Base-by-base conservation (phyloP, 192 early-diverging fungal genomes). In the Coemansia reversa region DNA sequence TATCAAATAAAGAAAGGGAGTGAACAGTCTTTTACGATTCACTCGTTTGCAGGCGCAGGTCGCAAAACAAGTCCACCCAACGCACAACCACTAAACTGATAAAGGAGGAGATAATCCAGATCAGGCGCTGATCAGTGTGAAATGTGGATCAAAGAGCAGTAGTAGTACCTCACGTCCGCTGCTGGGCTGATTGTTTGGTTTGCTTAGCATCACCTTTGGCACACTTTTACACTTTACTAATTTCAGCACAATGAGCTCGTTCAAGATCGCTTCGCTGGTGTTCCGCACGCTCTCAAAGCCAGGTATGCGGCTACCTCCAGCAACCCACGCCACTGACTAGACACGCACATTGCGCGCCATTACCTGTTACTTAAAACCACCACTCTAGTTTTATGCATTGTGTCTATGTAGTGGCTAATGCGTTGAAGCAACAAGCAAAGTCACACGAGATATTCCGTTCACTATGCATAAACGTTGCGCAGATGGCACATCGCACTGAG, bases 401-500 rank as follows among this genome's bases (percentile, higher is more conserved):
- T 25, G 20, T 18, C 19, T n/a, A 12, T 70, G 50, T 76, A 82
- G 78, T 84, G 28, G 83, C 83, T 50, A 84, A 81, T 53, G 72
- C 66, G 27, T 72, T 84, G 47, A 84, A 81, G 70, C 59, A 69
- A 54, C 83, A 81, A 54, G 79, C 83, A 54, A 86, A 86, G 74
- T 74, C 66, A 16, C 87, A 86, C 72, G 76, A 78, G 28, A 64
- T 59, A 18, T 92, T 92, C 69, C 81, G 78, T 48, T 79, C 85
- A 45, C 77, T 88, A 7, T 92, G 91, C 67, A 92, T 92, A 59
- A 83, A 84, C 56, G 82, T 92, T 2, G 91, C 91, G 2, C 91
- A 92, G 83, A 71, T 88, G 74, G 83, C 88, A 2, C 89, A 91
- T 54, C 78, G 86, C n/a, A 75, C 87, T n/a, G 91, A 92, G 70